Evolutionary conservation across 2,329 filamentous ascomycete genomes (phyloP), one percentile per base, ranked within the genome.

Genomic region (Periconia sp.): DNA sequence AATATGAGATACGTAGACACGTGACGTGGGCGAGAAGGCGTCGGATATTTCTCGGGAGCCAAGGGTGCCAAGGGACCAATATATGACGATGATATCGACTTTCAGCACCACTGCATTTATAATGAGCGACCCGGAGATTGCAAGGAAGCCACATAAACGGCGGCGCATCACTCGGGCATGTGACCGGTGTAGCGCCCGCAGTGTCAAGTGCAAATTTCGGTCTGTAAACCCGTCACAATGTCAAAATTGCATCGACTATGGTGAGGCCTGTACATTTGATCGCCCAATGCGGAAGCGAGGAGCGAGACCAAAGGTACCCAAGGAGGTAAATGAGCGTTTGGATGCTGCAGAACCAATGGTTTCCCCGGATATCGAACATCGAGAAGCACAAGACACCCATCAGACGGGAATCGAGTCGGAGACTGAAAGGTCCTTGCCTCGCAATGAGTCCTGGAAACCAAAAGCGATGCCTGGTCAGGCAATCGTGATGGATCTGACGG

Each of bases 131-230:
- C 8, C 23, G 8, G 23, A 27, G 23, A 27, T 27, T 27, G 23
- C 23, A 27, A 27, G 23, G 23, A 27, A 27, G 8, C 8, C 23
- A 27, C 23, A 27, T 8, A 45, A 45, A 30, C 43, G 43, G 20
- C 43, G 43, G 15, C 43, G 43, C 14, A 17, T 47, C 3, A 43
- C 55, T 41, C 54, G 27, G 15, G 41, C 41, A 60, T 56, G 76
- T 63, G 81, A 83, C 63, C 78, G 79, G 62, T 83, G 81, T 64
- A 78, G 82, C 62, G 64, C 73, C 52, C 71, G 78, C 40, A 77
- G 75, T 59, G 80, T 80, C 18, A 72, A 76, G 50, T 81, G 79
- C 23, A 27, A 8, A 27, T 27, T 27, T 59, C 68, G 68, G 44
- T 71, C 68, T 15, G 41, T 37, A 42, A 23, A 31, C 20, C n/a